These are phyloP conservation scores for Beauveria scarabaeidicola DNA, from an alignment of 2,329 filamentous ascomycete species.

Conservation along the genomic window DNA sequence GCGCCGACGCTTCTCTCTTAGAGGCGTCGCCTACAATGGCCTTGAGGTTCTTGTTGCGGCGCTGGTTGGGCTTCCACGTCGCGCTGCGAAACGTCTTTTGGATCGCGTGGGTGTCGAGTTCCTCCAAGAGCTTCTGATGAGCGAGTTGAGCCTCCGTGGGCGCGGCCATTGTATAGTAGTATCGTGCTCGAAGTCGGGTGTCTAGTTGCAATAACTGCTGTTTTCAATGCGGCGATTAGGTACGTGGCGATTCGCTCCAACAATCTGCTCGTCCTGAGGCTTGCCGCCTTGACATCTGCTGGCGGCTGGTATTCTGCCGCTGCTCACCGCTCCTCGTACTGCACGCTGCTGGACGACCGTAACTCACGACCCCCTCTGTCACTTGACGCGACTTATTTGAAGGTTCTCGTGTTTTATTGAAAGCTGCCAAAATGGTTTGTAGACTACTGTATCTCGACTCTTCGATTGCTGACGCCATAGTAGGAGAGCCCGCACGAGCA, in stretches of 20 bases:
- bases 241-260: background rate
- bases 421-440: background rate
- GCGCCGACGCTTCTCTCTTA: constrained; percentile 79
- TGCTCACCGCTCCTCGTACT: constrained; percentile 21
- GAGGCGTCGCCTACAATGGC: constrained; percentile 86
- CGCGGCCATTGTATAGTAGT: constrained; percentile 38
- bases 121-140: constrained; percentile 78
- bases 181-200: background rate
- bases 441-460: background rate
- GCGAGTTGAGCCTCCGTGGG: constrained; percentile 66
- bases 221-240: background rate
- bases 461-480: background rate
- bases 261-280: constrained; percentile 1
- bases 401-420: background rate
- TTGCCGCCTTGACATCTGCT: background rate
- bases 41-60: constrained; percentile 98
- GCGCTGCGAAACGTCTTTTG: constrained; percentile 86
- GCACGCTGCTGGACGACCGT: background rate
- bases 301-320: constrained; percentile 23
- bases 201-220: background rate
- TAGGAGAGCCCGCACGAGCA: constrained; percentile 96
- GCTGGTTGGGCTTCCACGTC: constrained; percentile 84
- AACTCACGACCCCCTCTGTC: background rate
- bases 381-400: background rate
- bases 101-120: constrained; percentile 81